Base-by-base conservation (phyloP, 257 asterid genomes). In the Nicotiana tabacum region DNA sequence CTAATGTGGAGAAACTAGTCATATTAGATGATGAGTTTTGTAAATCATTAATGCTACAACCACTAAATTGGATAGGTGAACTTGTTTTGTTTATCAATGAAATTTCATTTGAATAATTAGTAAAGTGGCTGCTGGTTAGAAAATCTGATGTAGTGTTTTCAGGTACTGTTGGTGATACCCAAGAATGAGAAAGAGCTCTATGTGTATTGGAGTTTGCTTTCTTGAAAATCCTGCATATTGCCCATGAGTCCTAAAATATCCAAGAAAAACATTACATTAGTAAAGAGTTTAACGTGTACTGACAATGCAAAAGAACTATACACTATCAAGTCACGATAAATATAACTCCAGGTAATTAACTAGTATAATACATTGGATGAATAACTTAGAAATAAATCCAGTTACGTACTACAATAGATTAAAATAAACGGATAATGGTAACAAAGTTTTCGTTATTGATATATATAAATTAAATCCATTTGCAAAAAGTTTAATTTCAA, bases 171-270 rank as follows among this genome's bases (percentile, higher is more conserved):
- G 82, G n/a, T 81, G 89, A 90, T 30, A 87, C 88, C 96, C 97
- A 93, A 66, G 97, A 91, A 37, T 92, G 93, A 84, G 96, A 89
- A 55, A 90, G 86, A 43, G 93, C 92, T 84, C 97, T 92, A 83
- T 90, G 95, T 79, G 95, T 84, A 67, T 87, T 89, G 18, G 98
- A 86, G 90, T 81, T 92, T 15, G 93, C 91, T 88, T 93, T 95
- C 91, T 93, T 95, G 95, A 95, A 95, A 32, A 95, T 95, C 91
- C 98, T 93, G 80, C 98, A 95, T 74, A 95, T 95, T 4, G 98
- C 97, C 98, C 98, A 95, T 77, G 97, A 94, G 77, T 93, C 98
- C 98, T 95, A 89, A 56, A 81, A 81, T 72, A 66, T 29, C 2
- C 62, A 80, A 60, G 2, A 48, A 48, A 46, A 3, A 46, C 1